These are phyloP conservation scores for Proliferodiscus dingleyae DNA, from an alignment of 2,329 filamentous ascomycete species.

Conservation along the genomic window DNA sequence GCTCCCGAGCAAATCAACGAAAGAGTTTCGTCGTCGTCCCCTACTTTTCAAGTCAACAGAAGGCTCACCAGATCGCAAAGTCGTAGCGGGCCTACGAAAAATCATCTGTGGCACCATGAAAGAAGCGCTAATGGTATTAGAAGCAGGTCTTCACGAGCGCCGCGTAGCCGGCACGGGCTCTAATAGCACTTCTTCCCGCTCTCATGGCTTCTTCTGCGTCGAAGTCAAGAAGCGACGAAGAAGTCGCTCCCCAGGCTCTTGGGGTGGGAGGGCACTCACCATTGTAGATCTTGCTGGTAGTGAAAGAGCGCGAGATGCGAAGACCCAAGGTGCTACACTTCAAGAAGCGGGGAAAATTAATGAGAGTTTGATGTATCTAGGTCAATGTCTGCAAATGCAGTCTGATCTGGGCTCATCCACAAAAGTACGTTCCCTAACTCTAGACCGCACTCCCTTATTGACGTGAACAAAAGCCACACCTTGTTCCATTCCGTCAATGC, in stretches of 20 bases:
- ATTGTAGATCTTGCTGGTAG: constrained; percentile 92
- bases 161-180: constrained; percentile 86
- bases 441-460: constrained; percentile 4
- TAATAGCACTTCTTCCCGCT: constrained; percentile 87
- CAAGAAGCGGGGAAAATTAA: constrained; percentile 98
- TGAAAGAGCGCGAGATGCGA: constrained; percentile 86
- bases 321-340: constrained; percentile 87
- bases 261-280: constrained; percentile 75
- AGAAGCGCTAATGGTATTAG: constrained; percentile 84
- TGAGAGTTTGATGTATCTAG: constrained; percentile 95
- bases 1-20: constrained; percentile 54
- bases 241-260: constrained; percentile 50
- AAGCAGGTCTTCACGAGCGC: constrained; percentile 81
- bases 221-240: constrained; percentile 79
- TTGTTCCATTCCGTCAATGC: constrained; percentile 77
- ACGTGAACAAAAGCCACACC: constrained; percentile 50
- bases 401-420: constrained; percentile 69
- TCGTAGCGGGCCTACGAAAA: constrained; percentile 88
- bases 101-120: constrained; percentile 76
- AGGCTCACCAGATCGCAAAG: constrained; percentile 81
- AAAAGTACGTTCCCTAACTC: constrained; percentile 53
- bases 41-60: constrained; percentile 92
- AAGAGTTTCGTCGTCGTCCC: constrained; percentile 69
- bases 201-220: constrained; percentile 93
- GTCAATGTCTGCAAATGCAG: constrained; percentile 94